A percentile compares a stretch with the other conserved stretches of the same genome.
These are phyloP conservation scores for Sherardia arvensis DNA, from an alignment of 257 asterid genomes.

Conservation along the genomic window DNA sequence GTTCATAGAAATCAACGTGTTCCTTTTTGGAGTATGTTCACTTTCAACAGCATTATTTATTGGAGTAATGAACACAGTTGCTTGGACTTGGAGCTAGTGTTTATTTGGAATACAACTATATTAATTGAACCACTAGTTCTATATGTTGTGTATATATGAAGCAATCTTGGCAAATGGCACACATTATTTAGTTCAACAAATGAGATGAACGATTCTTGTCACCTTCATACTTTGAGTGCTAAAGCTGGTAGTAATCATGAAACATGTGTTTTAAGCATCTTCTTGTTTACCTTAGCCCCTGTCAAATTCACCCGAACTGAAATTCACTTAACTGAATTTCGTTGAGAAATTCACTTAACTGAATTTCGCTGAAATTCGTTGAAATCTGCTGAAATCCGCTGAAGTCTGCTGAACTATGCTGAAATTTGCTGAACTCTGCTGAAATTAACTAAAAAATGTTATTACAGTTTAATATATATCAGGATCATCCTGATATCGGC, in stretches of 20 bases:
- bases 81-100: neutral
- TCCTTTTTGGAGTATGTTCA: constrained; percentile 15
- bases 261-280: neutral
- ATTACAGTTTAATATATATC: too few relatives aligned
- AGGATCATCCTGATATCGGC: too few relatives aligned
- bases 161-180: neutral
- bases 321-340: too few relatives aligned
- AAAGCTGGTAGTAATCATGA: neutral
- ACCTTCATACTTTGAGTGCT: neutral
- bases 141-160: neutral
- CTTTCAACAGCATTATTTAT: too few relatives aligned
- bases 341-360: too few relatives aligned
- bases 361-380: too few relatives aligned
- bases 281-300: neutral
- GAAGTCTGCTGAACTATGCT: too few relatives aligned
- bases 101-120: neutral
- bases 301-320: too few relatives aligned
- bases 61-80: neutral
- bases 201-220: neutral
- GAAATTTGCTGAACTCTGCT: too few relatives aligned
- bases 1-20: constrained; percentile 20
- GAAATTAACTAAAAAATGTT: too few relatives aligned
- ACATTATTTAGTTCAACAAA: too few relatives aligned
- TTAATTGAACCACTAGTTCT: neutral
- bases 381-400: too few relatives aligned